Percentiles rank a stretch among this genome's conserved stretches.
Conservation (phyloP, 495 filamentous ascomycete genomes). For the Podospora pseudopauciseta region DNA sequence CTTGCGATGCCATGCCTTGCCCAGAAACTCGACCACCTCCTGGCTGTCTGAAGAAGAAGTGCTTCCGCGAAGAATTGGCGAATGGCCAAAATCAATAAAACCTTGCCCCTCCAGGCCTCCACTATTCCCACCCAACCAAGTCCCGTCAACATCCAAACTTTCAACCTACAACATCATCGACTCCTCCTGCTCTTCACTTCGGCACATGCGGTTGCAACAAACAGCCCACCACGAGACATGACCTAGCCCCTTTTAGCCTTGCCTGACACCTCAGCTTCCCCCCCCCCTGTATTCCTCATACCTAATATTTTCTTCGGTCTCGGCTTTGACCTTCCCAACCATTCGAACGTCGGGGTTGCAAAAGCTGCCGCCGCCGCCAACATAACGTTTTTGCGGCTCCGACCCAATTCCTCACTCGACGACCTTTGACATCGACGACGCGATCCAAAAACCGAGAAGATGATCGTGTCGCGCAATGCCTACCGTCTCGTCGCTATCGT, state of each 20-base stretch:
- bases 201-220: neutral
- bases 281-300: neutral
- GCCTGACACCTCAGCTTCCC: neutral
- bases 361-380: neutral
- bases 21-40: neutral
- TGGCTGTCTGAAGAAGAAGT: neutral
- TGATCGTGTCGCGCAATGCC: slow-evolving; percentile 18
- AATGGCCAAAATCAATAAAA: neutral
- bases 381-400: neutral
- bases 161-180: neutral
- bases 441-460: neutral
- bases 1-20: neutral
- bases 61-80: neutral
- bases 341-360: neutral
- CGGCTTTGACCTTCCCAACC: neutral
- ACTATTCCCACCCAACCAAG: neutral
- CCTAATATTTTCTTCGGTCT: neutral
- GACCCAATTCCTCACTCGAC: neutral
- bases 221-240: neutral
- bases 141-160: neutral
- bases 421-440: neutral
- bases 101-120: neutral
- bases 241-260: neutral
- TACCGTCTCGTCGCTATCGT: slow-evolving; percentile 24
- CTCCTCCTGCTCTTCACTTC: neutral